Evolutionary conservation across 2,329 filamentous ascomycete genomes (phyloP).

Genomic region (Pseudogymnoascus sp.): DNA sequence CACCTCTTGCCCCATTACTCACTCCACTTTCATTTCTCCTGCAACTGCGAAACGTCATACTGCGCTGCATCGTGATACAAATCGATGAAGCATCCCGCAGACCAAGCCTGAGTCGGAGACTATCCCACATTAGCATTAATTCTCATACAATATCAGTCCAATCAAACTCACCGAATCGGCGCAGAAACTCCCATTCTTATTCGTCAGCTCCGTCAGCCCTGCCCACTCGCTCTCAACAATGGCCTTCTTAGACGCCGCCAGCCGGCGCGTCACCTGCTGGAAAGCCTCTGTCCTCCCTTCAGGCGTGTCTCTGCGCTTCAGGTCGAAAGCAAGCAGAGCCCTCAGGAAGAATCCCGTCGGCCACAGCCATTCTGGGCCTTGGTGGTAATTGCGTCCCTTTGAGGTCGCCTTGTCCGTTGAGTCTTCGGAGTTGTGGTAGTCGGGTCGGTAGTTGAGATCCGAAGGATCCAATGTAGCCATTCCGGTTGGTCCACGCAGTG

Average conservation of each 20-base stretch:
- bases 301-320: constrained; percentile 56
- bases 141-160: constrained; percentile 11
- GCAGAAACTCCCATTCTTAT: constrained; percentile 78
- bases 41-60: constrained; percentile 19
- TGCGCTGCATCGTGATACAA: constrained; percentile 80
- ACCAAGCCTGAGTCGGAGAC: constrained; percentile 96
- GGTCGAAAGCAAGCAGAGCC: constrained; percentile 82
- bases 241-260: constrained; percentile 77
- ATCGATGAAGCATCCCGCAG: constrained; percentile 86
- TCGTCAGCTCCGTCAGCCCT: constrained; percentile 84
- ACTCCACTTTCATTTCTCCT: neutral
- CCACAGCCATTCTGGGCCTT: constrained; percentile 98
- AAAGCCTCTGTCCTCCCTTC: constrained; percentile 78
- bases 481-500: constrained; percentile 76
- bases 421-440: constrained; percentile 94
- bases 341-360: constrained; percentile 92
- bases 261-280: constrained; percentile 81
- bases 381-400: constrained; percentile 96
- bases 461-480: constrained; percentile 93
- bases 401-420: constrained; percentile 82
- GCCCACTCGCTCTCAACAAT: constrained; percentile 79
- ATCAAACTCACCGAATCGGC: constrained; percentile 66
- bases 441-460: constrained; percentile 87
- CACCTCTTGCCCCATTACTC: neutral
- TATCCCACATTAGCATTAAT: constrained; percentile 34